phyloP scores from a whole-genome alignment of 441 rosid species.

The Rhodomyrtus psidioides region DNA sequence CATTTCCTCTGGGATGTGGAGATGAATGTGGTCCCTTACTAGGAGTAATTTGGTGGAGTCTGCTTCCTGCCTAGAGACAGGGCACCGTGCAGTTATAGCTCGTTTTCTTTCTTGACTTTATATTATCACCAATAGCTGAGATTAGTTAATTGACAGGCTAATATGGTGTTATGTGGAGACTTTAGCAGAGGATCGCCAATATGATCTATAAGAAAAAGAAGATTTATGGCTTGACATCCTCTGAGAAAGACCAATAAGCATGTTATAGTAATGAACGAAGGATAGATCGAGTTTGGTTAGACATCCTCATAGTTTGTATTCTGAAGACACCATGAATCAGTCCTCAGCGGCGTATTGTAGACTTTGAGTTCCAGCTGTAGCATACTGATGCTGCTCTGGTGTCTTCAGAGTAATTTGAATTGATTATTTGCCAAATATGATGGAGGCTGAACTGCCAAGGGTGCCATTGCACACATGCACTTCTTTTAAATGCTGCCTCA shows the following conservation, averaged over 20 bases:
- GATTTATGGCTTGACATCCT: neutral
- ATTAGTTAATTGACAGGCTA: neutral
- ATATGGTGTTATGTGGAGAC: neutral
- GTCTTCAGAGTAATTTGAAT: neutral
- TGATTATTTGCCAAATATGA: neutral
- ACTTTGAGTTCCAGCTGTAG: neutral
- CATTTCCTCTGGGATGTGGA: neutral
- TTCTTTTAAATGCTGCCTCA: neutral
- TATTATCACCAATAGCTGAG: neutral
- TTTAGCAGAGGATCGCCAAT: neutral
- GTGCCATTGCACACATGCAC: neutral
- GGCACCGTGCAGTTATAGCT: neutral
- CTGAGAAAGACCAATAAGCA: neutral
- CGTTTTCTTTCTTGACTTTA: neutral
- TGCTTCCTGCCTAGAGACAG: neutral
- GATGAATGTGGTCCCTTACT: neutral
- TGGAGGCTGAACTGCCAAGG: neutral
- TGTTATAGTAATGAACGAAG: neutral
- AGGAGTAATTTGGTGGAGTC: neutral
- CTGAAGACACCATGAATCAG: neutral
- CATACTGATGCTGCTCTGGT: neutral
- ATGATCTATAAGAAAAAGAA: neutral
- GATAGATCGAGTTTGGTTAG: neutral
- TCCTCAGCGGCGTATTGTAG: neutral
- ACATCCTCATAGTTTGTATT: neutral